A percentile compares a stretch with the other conserved stretches of the same genome.
These are phyloP conservation scores for Epicoccum sorghinum DNA, from an alignment of 2,329 filamentous ascomycete species.

Conservation along the genomic window DNA sequence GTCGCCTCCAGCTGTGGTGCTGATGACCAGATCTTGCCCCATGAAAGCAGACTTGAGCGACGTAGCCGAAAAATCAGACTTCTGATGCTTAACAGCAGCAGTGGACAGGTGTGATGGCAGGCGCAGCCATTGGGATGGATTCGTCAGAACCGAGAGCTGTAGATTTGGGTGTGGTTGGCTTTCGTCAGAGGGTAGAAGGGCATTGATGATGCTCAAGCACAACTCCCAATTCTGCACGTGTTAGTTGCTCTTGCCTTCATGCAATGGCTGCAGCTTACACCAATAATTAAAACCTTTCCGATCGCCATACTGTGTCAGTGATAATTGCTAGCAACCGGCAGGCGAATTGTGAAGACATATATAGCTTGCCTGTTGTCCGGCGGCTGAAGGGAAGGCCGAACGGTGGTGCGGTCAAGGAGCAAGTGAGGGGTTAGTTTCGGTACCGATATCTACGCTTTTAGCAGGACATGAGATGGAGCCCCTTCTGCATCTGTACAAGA, in stretches of 20 bases:
- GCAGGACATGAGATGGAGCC: background rate
- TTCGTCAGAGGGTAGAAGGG: constrained; percentile 19
- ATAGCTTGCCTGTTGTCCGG: constrained; percentile 11
- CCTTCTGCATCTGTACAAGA: background rate
- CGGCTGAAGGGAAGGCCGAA: constrained; percentile 33
- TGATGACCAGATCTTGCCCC: constrained; percentile 49
- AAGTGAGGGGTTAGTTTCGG: constrained; percentile 3
- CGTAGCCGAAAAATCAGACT: constrained; percentile 37
- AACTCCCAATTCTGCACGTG: constrained; percentile 32
- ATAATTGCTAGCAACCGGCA: background rate
- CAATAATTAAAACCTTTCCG: constrained; percentile 33
- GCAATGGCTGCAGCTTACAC: constrained; percentile 20
- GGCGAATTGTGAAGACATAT: background rate
- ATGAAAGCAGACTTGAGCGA: constrained; percentile 42
- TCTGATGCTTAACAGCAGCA: constrained; percentile 24
- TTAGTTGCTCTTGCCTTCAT: constrained; percentile 6
- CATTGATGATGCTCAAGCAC: constrained; percentile 31
- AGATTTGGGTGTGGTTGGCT: constrained; percentile 5
- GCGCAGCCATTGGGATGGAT: constrained; percentile 27
- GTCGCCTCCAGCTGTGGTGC: constrained; percentile 36
- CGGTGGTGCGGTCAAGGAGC: constrained; percentile 2
- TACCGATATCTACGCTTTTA: background rate
- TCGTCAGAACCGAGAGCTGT: constrained; percentile 34
- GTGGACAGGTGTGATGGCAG: constrained; percentile 23
- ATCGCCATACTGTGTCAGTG: constrained; percentile 22